Conservation (phyloP, 345 rosid species). For the Chamaenerion angustifolium region DNA sequence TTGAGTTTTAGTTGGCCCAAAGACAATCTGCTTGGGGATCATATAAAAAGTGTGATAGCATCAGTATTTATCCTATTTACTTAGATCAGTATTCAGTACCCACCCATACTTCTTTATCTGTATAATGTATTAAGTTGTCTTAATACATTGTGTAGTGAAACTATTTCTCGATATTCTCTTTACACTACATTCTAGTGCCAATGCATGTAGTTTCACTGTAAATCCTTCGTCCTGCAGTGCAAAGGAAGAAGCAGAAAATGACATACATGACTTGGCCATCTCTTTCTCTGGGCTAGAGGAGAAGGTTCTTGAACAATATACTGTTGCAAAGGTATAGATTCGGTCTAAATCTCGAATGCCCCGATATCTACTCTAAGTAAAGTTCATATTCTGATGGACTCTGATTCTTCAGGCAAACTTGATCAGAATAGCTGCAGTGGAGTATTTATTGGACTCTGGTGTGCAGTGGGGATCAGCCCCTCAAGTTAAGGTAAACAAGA, state of each 20-base stretch:
- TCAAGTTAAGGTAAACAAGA: slow-evolving; percentile 62
- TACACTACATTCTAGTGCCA: slow-evolving; percentile 1
- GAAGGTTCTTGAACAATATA: slow-evolving; percentile 78
- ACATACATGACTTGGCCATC: slow-evolving; percentile 61
- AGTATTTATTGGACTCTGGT: slow-evolving; percentile 77
- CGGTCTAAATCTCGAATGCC: not conserved
- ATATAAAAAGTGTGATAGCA: no score
- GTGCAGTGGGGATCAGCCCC: slow-evolving; percentile 92
- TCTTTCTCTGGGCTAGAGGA: slow-evolving; percentile 77
- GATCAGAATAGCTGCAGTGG: slow-evolving; percentile 73
- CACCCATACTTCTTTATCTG: no score
- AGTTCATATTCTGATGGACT: no score
- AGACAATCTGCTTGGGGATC: no score
- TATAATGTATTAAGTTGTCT: no score
- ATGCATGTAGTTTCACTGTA: slow-evolving; percentile 3
- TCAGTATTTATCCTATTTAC: no score
- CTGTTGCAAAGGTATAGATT: slow-evolving; percentile 74
- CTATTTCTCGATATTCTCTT: not conserved
- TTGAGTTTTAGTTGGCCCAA: no score
- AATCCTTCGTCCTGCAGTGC: slow-evolving; percentile 29
- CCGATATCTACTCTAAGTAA: no score
- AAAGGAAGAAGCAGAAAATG: slow-evolving; percentile 53
- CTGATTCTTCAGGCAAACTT: slow-evolving; percentile 53
- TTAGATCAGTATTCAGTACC: no score
- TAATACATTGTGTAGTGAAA: no score